Evolutionary conservation across 768 basidiomycete genomes (phyloP).

Genomic region (Trichaptum fuscoviolaceum): DNA sequence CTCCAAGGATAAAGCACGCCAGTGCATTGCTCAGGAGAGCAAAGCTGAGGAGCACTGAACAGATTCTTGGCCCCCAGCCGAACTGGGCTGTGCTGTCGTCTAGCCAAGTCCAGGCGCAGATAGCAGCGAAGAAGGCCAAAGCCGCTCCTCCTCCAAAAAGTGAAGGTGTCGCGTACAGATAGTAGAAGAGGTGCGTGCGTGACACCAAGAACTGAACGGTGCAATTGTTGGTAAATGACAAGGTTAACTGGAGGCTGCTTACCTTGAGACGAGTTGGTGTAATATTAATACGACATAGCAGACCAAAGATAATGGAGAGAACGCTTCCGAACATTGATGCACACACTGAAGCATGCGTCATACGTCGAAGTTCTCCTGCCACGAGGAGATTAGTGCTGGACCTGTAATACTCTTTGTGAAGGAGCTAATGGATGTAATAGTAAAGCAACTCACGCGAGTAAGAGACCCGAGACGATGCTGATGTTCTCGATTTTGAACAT

Average conservation of each 20-base stretch:
- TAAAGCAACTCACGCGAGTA: background rate
- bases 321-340: background rate
- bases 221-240: background rate
- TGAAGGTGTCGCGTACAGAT: background rate
- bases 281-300: background rate
- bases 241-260: background rate
- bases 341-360: background rate
- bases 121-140: background rate
- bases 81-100: background rate
- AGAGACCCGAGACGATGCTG: background rate
- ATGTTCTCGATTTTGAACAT: background rate
- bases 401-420: background rate
- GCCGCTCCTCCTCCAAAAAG: background rate
- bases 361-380: background rate
- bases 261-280: background rate
- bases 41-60: background rate
- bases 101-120: background rate
- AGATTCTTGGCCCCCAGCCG: background rate
- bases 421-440: background rate
- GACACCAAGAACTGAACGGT: background rate
- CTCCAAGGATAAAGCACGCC: background rate
- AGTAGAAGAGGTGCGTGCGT: background rate
- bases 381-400: background rate
- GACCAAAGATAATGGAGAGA: constrained; percentile 1
- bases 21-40: background rate